phyloP scores from a whole-genome alignment of 306 rosid genomes.

The Trifolium fragiferum region DNA sequence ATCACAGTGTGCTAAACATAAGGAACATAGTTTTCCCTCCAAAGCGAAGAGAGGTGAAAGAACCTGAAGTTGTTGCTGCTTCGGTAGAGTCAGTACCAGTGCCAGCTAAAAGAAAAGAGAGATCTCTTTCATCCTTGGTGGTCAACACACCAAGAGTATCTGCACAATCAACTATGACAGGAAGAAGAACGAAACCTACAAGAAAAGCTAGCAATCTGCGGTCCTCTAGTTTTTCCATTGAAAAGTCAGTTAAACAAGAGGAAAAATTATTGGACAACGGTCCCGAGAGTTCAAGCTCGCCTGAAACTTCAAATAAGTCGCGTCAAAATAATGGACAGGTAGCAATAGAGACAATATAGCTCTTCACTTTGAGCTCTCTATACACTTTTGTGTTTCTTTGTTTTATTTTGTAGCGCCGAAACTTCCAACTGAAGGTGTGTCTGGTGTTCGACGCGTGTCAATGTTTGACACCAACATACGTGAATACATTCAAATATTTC shows the following conservation, averaged over 20 bases:
- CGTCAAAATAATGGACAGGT: slow-evolving; percentile 64
- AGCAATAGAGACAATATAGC: slow-evolving; percentile 45
- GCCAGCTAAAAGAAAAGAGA: slow-evolving; percentile 89
- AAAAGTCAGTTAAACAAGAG: slow-evolving; percentile 64
- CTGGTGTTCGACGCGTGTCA: not conserved
- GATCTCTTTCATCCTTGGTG: slow-evolving; percentile 93
- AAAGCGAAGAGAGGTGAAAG: slow-evolving; percentile 66
- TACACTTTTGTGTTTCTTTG: slow-evolving; percentile 21
- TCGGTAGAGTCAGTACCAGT: slow-evolving; percentile 43
- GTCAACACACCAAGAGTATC: slow-evolving; percentile 91
- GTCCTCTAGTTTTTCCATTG: slow-evolving; percentile 63
- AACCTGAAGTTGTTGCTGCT: slow-evolving; percentile 62
- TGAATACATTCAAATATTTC: not conserved
- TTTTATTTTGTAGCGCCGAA: not conserved
- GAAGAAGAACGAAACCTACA: slow-evolving; percentile 82
- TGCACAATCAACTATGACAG: slow-evolving; percentile 66
- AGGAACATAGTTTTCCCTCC: slow-evolving; percentile 86
- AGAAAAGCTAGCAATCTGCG: slow-evolving; percentile 74
- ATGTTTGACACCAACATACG: not conserved
- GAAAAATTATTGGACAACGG: slow-evolving; percentile 59
- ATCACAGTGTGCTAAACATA: slow-evolving; percentile 82
- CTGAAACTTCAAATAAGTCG: slow-evolving; percentile 59
- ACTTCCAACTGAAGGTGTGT: not conserved
- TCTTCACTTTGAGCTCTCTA: slow-evolving; percentile 30
- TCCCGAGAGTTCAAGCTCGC: slow-evolving; percentile 76